Evolutionary conservation across 1,139 yeast genomes (phyloP).

Genomic region (Williopsis jadinii): DNA sequence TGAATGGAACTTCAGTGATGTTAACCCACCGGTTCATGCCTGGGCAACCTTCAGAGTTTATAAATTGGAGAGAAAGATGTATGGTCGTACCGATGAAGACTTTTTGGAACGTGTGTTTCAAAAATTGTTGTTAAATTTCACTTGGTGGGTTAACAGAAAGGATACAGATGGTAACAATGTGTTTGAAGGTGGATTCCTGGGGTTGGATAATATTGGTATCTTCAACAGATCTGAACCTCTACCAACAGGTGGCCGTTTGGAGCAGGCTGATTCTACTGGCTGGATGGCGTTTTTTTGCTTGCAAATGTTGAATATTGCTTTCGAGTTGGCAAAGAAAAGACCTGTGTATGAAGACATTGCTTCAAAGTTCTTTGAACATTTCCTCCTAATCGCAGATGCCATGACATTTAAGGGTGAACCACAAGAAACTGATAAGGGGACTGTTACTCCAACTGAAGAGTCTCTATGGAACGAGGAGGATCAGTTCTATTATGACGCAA

Average conservation of each 20-base stretch:
- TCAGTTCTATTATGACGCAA: conserved; percentile 87
- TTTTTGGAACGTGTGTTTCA: conserved; percentile 91
- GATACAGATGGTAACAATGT: conserved; percentile 86
- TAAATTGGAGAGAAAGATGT: conserved; percentile 84
- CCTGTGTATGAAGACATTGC: conserved; percentile 94
- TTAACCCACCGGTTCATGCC: conserved; percentile 96
- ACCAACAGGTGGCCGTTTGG: conserved; percentile 88
- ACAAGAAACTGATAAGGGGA: conserved; percentile 29
- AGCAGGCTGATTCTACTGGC: conserved; percentile 96
- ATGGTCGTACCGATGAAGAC: conserved; percentile 73
- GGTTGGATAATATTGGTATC: conserved; percentile 89
- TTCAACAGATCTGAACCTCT: conserved; percentile 92
- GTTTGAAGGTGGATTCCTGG: conserved; percentile 93
- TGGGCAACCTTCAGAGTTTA: conserved; percentile 93
- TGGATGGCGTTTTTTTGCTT: conserved; percentile 96
- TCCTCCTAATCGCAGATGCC: conserved; percentile 88
- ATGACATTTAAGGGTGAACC: conserved; percentile 52
- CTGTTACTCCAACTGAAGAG: conserved; percentile 38
- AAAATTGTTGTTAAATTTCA: conserved; percentile 79
- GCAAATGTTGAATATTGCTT: conserved; percentile 90
- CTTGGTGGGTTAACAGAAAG: conserved; percentile 98
- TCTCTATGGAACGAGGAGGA: conserved; percentile 91
- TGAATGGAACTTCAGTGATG: conserved; percentile 96
- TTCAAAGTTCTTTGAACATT: conserved; percentile 91
- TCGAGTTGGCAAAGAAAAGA: conserved; percentile 81